phyloP scores from a whole-genome alignment of 163 green algal genomes.

The Scenedesmus sp. region DNA sequence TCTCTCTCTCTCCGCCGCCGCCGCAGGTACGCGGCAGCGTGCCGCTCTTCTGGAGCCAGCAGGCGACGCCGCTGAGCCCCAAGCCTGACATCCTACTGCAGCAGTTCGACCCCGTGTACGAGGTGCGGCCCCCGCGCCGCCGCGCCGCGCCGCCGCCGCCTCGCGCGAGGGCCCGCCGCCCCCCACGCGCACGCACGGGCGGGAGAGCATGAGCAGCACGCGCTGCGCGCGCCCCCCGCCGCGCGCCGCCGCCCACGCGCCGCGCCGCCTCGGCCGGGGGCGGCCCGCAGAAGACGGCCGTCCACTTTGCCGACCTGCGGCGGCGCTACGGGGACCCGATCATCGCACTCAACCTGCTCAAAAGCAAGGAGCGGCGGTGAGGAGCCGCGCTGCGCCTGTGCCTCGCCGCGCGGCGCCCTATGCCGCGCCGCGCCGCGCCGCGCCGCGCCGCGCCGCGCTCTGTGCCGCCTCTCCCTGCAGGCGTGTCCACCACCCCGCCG shows the following conservation, averaged over 20 bases:
- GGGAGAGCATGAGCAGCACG: no score
- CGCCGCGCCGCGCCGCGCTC: background rate
- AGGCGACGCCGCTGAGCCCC: constrained; percentile 69
- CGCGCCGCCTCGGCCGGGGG: no score
- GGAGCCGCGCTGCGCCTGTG: background rate
- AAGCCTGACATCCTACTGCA: constrained; percentile 93
- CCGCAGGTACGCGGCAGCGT: constrained; percentile 90
- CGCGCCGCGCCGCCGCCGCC: no score
- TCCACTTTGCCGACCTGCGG: constrained; percentile 69
- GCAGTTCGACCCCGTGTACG: constrained; percentile 91
- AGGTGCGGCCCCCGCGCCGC: no score
- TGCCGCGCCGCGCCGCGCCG: no score
- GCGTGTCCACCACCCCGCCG: background rate
- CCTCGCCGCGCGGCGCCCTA: no score
- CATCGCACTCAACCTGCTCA: constrained; percentile 93
- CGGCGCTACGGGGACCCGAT: constrained; percentile 84
- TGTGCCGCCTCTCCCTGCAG: background rate
- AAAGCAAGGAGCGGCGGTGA: constrained; percentile 59
- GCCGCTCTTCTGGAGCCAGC: constrained; percentile 95
- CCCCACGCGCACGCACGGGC: no score
- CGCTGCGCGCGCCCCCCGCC: no score
- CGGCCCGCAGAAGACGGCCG: constrained; percentile 50
- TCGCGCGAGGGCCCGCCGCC: no score
- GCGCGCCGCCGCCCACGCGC: no score
- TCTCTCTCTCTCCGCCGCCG: no score